Conservation (phyloP, 495 filamentous ascomycete genomes). For the Clohesyomyces aquaticus region DNA sequence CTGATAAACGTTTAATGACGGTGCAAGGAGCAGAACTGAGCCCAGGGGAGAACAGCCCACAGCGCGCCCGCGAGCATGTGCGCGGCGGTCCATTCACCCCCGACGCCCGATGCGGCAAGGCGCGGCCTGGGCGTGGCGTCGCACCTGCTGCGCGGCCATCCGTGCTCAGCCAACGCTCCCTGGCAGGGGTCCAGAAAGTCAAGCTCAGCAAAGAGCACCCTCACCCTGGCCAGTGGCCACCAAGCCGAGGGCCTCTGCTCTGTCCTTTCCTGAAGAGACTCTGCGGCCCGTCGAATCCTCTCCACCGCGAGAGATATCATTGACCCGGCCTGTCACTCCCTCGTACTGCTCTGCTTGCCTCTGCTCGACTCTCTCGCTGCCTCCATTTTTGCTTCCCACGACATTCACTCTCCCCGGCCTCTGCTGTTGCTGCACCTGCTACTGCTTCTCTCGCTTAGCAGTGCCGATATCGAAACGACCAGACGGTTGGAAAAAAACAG, state of each 20-base stretch:
- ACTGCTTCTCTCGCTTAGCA: constrained; percentile 13
- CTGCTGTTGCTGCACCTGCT: not conserved
- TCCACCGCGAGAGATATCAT: constrained; percentile 24
- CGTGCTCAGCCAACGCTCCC: constrained; percentile 13
- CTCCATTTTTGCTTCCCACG: not conserved
- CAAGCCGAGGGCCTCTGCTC: constrained; percentile 20
- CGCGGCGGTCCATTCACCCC: not conserved
- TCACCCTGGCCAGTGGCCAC: too few species aligned
- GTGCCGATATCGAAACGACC: constrained; percentile 10
- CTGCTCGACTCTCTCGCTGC: not conserved
- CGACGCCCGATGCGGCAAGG: not conserved
- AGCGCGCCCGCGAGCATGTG: constrained; percentile 17
- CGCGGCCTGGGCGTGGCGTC: constrained; percentile 13
- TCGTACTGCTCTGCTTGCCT: not conserved
- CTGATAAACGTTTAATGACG: constrained; percentile 23
- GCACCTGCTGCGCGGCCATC: not conserved
- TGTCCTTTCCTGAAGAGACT: constrained; percentile 6
- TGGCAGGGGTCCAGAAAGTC: constrained; percentile 10
- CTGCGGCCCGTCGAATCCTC: constrained; percentile 18
- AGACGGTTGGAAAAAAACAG: constrained; percentile 14
- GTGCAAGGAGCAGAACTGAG: constrained; percentile 23
- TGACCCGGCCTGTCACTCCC: constrained; percentile 4
- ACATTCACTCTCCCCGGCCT: not conserved
- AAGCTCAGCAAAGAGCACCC: too few species aligned
- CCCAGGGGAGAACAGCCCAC: not conserved